Conservation (phyloP, 345 rosid genomes). For the Melastoma malabathricum region DNA sequence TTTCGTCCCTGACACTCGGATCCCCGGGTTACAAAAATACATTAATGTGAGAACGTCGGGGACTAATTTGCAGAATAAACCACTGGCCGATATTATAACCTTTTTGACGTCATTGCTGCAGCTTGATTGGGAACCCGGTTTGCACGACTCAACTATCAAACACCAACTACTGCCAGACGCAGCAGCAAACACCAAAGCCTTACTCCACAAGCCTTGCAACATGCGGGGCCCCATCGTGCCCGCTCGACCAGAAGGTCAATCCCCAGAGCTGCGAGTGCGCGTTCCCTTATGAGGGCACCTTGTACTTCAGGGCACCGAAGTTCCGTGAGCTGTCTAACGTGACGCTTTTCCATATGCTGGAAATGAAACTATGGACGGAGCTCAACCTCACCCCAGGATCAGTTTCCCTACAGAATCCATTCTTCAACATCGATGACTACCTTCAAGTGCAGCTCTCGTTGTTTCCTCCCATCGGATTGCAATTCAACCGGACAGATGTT, state of each 20-base stretch:
- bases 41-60: slow-evolving; percentile 35
- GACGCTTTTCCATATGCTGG: slow-evolving; percentile 54
- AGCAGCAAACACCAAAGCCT: slow-evolving; percentile 35
- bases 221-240: slow-evolving; percentile 56
- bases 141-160: slow-evolving; percentile 53
- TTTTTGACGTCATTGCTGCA: slow-evolving; percentile 13
- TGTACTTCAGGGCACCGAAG: slow-evolving; percentile 64
- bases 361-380: slow-evolving; percentile 72
- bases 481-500: slow-evolving; percentile 51
- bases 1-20: slow-evolving; percentile 51
- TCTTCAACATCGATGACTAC: slow-evolving; percentile 80
- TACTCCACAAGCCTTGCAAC: slow-evolving; percentile 74
- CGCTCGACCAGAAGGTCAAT: slow-evolving; percentile 53
- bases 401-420: slow-evolving; percentile 62
- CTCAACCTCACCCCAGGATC: slow-evolving; percentile 70
- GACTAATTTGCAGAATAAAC: background rate
- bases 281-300: slow-evolving; percentile 74
- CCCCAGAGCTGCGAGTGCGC: slow-evolving; percentile 96
- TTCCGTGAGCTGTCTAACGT: slow-evolving; percentile 64
- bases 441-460: slow-evolving; percentile 74
- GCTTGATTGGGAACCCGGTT: slow-evolving; percentile 78
- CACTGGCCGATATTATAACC: too few relatives aligned
- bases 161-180: slow-evolving; percentile 65
- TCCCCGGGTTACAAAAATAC: slow-evolving; percentile 40
- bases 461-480: slow-evolving; percentile 52